Evolutionary conservation across 805 yeast species (phyloP).

Genomic region (Candida parachauliodes): DNA sequence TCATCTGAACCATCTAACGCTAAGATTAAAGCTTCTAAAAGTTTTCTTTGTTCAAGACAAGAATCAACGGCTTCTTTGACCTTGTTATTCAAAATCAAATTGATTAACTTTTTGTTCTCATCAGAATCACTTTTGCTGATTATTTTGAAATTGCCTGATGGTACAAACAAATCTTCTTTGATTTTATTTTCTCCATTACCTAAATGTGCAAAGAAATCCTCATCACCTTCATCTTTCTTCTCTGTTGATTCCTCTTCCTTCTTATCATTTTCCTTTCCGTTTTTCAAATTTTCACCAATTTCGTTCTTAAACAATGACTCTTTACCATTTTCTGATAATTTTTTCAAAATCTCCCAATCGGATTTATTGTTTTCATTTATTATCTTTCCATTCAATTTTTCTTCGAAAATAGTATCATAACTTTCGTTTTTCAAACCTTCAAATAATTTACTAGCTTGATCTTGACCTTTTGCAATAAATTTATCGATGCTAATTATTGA

Average conservation of each 20-base stretch:
- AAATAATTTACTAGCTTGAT: slow-evolving; percentile 38
- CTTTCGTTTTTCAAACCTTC: slow-evolving; percentile 57
- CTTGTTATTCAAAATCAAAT: slow-evolving; percentile 56
- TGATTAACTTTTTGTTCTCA: slow-evolving; percentile 36
- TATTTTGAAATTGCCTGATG: slow-evolving; percentile 52
- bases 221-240: slow-evolving; percentile 16
- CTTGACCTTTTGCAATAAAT: slow-evolving; percentile 34
- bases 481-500: slow-evolving; percentile 43
- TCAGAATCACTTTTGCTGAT: slow-evolving; percentile 32
- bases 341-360: slow-evolving; percentile 66
- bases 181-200: slow-evolving; percentile 17
- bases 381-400: slow-evolving; percentile 42
- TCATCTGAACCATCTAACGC: slow-evolving; percentile 63
- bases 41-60: slow-evolving; percentile 58
- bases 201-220: slow-evolving; percentile 37
- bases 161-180: slow-evolving; percentile 27
- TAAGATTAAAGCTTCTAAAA: slow-evolving; percentile 78
- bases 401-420: slow-evolving; percentile 51
- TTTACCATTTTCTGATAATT: slow-evolving; percentile 49
- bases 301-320: slow-evolving; percentile 41
- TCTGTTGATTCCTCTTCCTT: slow-evolving; percentile 9
- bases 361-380: slow-evolving; percentile 39
- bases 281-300: slow-evolving; percentile 17
- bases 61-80: slow-evolving; percentile 62
- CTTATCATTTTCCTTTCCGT: slow-evolving; percentile 9